Evolutionary conservation across 768 basidiomycete genomes (phyloP), one percentile per base, ranked within the genome.

Genomic region (Russula ochroleuca): DNA sequence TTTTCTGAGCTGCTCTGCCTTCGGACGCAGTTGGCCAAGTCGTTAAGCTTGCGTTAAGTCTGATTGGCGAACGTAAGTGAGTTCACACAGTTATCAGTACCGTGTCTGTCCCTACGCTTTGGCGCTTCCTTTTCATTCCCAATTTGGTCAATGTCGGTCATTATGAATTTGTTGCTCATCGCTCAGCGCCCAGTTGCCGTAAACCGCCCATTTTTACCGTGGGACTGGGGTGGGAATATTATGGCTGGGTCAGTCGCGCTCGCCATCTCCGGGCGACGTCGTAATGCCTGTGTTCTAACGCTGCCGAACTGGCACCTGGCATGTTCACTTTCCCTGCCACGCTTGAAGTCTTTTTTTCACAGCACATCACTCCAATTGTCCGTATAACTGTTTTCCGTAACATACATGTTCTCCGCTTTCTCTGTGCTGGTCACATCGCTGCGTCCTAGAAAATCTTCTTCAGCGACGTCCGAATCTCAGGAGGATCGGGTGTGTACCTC

Each of bases 361-460:
- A 52, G 21, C 38, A 19, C 11, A 14, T 5, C 14, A 5, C 4
- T 25, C 28, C 28, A 28, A 2, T 28, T 47, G 6, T 33, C 8
- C 19, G 40, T 15, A 54, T 7, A 1, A 35, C 3, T n/a, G 23
- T 5, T 31, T 2, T 10, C 17, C 40, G 15, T 6, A 41, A 28
- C 28, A 28, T 28, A 28, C 28, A 45, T 61, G 47, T 45, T 59
- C 21, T 33, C 47, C 31, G 15, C 47, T 25, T 14, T 60, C 28
- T 23, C 52, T 43, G 59, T 64, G 63, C 58, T 50, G 53, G 58
- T 35, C 63, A 54, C 52, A 31, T 56, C 63, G 4, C 47, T 64
- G 21, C 63, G 40, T 49, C 17, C 14, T 19, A 45, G 15, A 40
- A 55, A 38, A 47, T 48, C 62, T 13, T 49, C 28, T 28, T 28